Conservation (phyloP, 768 basidiomycete genomes). For the Boletus vermiculosoides region DNA sequence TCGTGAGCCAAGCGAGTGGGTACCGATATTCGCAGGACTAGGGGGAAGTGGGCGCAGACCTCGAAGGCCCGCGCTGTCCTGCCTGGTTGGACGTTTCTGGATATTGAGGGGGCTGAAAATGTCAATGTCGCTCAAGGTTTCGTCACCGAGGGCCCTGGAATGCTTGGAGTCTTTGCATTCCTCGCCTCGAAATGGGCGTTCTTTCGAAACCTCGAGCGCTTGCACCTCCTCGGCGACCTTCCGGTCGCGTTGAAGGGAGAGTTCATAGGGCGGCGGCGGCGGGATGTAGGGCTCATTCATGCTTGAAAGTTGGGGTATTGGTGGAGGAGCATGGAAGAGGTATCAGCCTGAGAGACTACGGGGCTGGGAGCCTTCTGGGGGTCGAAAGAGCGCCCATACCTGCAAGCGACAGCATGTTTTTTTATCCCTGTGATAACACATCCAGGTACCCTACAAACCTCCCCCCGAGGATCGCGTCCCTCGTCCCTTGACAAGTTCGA, state of each 20-base stretch:
- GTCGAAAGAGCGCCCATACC: conserved; percentile 10
- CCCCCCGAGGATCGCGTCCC: neutral
- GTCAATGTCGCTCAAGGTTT: neutral
- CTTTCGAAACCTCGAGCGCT: conserved; percentile 10
- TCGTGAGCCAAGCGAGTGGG: neutral
- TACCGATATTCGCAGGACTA: conserved; percentile 15
- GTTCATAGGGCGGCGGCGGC: conserved; percentile 44
- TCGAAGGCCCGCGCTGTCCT: conserved; percentile 2
- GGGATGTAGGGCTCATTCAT: conserved; percentile 31
- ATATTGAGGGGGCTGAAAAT: neutral
- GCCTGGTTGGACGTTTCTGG: conserved; percentile 1
- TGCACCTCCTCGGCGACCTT: conserved; percentile 40
- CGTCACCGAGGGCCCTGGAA: conserved; percentile 4
- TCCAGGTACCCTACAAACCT: neutral
- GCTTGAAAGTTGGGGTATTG: neutral
- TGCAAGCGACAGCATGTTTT: conserved; percentile 11
- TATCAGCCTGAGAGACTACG: neutral
- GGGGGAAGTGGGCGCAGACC: conserved; percentile 28
- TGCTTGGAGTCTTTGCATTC: conserved; percentile 19
- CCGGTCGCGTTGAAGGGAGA: conserved; percentile 45
- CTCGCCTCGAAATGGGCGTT: conserved; percentile 7
- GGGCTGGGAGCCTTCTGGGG: neutral
- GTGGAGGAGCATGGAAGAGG: neutral
- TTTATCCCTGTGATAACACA: neutral
- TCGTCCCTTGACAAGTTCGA: neutral